Percentiles rank a stretch among this genome's conserved stretches.
Evolutionary conservation across 176 grass and related monocot genomes (phyloP).

Genomic region (Rhynchospora breviuscula): DNA sequence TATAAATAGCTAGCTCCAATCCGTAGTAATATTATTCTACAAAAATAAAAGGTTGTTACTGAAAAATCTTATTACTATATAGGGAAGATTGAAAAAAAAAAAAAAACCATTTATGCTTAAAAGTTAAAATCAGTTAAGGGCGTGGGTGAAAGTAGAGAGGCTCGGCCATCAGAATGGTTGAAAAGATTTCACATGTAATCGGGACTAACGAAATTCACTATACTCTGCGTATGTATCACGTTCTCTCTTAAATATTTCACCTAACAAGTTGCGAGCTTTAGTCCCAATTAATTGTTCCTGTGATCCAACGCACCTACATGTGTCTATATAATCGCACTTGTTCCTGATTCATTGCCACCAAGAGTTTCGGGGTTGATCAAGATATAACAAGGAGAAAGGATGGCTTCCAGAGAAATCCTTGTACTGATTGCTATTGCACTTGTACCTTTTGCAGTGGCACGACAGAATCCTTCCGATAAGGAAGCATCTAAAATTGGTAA

Average conservation of each 20-base stretch:
- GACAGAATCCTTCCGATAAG: background rate
- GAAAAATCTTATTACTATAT: no score
- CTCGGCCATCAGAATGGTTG: background rate
- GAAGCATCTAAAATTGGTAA: background rate
- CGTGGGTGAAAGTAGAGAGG: background rate
- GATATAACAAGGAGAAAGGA: background rate
- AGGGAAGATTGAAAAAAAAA: no score
- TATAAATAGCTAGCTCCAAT: no score
- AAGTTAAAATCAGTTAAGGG: background rate
- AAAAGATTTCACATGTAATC: no score
- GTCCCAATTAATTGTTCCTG: background rate
- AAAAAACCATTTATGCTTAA: no score
- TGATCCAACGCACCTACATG: background rate
- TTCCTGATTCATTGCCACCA: background rate
- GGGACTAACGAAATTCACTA: no score
- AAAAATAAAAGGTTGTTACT: no score
- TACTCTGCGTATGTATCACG: background rate
- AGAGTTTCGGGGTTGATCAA: background rate
- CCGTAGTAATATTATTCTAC: no score
- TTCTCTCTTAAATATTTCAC: background rate
- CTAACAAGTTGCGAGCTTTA: background rate
- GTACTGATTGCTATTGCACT: background rate
- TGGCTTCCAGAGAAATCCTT: background rate
- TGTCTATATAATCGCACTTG: background rate
- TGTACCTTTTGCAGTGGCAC: background rate